Conservation (phyloP, 192 early-diverging fungal species). For the Linnemannia schmuckeri region DNA sequence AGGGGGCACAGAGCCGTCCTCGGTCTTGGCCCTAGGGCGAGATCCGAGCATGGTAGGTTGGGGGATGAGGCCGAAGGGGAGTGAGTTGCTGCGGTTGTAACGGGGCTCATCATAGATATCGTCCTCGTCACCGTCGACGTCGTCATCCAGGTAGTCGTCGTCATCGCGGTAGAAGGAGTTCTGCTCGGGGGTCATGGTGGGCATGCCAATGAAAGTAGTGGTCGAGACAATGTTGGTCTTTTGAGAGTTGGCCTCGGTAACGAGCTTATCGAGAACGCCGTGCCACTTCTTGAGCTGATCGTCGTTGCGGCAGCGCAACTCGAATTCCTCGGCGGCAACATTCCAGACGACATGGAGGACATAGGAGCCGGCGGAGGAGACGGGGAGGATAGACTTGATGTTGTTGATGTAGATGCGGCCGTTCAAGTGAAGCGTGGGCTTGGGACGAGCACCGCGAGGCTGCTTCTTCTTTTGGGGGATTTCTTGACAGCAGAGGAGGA, state of each 20-base stretch:
- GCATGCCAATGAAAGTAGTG: constrained; percentile 48
- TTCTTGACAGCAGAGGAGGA: constrained; percentile 95
- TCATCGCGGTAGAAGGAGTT: constrained; percentile 59
- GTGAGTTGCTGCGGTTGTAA: constrained; percentile 54
- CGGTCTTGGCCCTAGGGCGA: constrained; percentile 51
- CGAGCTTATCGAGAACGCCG: constrained; percentile 77
- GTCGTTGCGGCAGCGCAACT: constrained; percentile 88
- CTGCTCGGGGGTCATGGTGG: constrained; percentile 36
- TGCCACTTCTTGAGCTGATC: constrained; percentile 96
- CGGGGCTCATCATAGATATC: constrained; percentile 44
- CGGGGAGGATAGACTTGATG: constrained; percentile 66
- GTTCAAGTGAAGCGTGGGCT: constrained; percentile 81
- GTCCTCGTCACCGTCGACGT: constrained; percentile 56
- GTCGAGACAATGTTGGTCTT: constrained; percentile 52
- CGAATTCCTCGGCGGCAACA: constrained; percentile 84
- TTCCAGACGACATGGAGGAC: constrained; percentile 87
- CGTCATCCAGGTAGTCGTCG: constrained; percentile 64
- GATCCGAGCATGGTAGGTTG: constrained; percentile 51
- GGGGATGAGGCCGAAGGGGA: constrained; percentile 53
- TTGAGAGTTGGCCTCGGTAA: constrained; percentile 65
- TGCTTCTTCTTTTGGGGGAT: constrained; percentile 62
- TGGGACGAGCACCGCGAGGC: constrained; percentile 65
- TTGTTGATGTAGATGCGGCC: constrained; percentile 90
- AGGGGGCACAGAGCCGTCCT: constrained; percentile 43
- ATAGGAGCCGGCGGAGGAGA: constrained; percentile 60